Conservation (phyloP, 306 rosid genomes). For the Elaeagnus macrophylla region DNA sequence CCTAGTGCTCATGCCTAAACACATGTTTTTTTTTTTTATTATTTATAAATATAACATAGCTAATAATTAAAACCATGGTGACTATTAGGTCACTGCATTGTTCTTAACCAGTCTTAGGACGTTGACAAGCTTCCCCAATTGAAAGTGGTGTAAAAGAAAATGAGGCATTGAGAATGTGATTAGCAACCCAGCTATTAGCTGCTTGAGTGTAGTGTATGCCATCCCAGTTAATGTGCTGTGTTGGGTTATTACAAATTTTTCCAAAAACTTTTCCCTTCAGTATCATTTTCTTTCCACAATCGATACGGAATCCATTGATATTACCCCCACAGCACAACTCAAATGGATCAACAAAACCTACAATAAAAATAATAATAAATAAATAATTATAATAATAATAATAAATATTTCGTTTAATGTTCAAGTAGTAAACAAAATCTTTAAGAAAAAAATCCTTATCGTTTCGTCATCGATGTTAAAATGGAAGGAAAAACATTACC, state of each 20-base stretch:
- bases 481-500: constrained; percentile 25
- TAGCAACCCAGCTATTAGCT: constrained; percentile 54
- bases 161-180: constrained; percentile 42
- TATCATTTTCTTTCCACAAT: constrained; percentile 52
- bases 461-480: neutral
- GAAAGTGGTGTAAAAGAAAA: constrained; percentile 67
- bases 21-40: too few species aligned
- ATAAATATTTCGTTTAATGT: too few species aligned
- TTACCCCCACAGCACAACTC: constrained; percentile 93
- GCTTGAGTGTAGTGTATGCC: constrained; percentile 84
- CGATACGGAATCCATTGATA: constrained; percentile 46
- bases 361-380: neutral
- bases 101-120: constrained; percentile 5
- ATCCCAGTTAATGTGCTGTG: constrained; percentile 72
- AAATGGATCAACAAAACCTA: constrained; percentile 72
- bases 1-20: too few species aligned
- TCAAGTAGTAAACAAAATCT: too few species aligned
- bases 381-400: too few species aligned
- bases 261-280: constrained; percentile 75
- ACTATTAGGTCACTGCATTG: too few species aligned
- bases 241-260: constrained; percentile 59
- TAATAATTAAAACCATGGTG: too few species aligned
- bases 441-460: neutral
- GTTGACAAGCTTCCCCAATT: constrained; percentile 43
- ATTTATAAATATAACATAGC: too few species aligned